A percentile compares a stretch with the other conserved stretches of the same genome.
These are phyloP conservation scores for Leccinum aurantiacum DNA, from an alignment of 768 basidiomycete species.

Conservation along the genomic window DNA sequence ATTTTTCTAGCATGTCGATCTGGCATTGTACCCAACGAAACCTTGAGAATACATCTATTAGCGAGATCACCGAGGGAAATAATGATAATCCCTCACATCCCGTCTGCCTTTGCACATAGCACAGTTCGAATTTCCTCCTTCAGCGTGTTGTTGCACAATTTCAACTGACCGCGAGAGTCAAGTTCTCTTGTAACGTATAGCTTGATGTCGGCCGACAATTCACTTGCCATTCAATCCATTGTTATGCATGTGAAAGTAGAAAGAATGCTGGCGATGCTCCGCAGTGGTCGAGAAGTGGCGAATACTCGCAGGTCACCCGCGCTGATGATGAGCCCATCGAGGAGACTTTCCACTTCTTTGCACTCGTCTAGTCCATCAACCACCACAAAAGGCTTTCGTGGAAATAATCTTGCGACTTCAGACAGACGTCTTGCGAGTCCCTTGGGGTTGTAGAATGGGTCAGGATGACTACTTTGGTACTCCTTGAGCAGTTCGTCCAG, in stretches of 20 bases:
- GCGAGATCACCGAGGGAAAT: not conserved
- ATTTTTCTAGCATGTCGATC: conserved; percentile 10
- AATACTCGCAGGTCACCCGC: conserved; percentile 1
- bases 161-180: conserved; percentile 7
- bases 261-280: conserved; percentile 4
- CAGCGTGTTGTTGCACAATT: not conserved
- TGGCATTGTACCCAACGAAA: conserved; percentile 21
- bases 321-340: conserved; percentile 8
- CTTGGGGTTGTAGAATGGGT: conserved; percentile 4
- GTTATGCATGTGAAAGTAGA: conserved; percentile 9
- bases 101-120: conserved; percentile 15
- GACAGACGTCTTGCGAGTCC: conserved; percentile 2
- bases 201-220: conserved; percentile 10
- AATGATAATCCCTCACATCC: conserved; percentile 16
- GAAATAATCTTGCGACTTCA: not conserved
- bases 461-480: not conserved
- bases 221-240: conserved; percentile 1
- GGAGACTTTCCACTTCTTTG: conserved; percentile 7
- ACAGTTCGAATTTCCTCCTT: conserved; percentile 7
- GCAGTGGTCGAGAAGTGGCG: conserved; percentile 11
- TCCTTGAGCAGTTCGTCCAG: conserved; percentile 10
- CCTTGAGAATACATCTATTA: not conserved
- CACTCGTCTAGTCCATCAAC: conserved; percentile 29
- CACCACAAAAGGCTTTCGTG: conserved; percentile 10
- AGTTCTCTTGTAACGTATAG: conserved; percentile 14